Percentiles rank a stretch among this genome's conserved stretches.
phyloP scores from a whole-genome alignment of 768 basidiomycete species.

The Xerocomus potaroensis region DNA sequence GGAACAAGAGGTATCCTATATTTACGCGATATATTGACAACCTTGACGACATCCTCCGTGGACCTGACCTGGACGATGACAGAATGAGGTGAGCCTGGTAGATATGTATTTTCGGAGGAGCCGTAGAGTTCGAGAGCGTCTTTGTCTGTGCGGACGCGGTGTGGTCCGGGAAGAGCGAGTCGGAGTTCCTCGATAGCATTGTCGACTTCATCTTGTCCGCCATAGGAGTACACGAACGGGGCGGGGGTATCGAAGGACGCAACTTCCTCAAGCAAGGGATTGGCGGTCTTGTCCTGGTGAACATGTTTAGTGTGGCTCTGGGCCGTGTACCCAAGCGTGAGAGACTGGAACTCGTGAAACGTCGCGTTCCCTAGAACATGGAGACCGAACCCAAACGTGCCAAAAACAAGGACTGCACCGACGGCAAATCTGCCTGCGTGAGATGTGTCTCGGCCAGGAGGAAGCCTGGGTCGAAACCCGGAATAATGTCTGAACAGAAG shows the following conservation, averaged over 20 bases:
- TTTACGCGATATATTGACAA: slow-evolving; percentile 72
- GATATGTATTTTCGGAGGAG: slow-evolving; percentile 67
- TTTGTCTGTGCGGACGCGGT: slow-evolving; percentile 48
- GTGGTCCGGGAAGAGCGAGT: slow-evolving; percentile 40
- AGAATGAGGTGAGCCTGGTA: slow-evolving; percentile 53
- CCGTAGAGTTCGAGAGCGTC: slow-evolving; percentile 53
- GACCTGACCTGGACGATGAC: slow-evolving; percentile 54
- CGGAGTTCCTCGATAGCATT: slow-evolving; percentile 53
- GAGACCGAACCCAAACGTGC: slow-evolving; percentile 17
- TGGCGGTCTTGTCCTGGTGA: slow-evolving; percentile 2
- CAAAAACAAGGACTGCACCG: slow-evolving; percentile 19
- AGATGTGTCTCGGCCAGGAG: neutral
- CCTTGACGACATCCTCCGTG: slow-evolving; percentile 79
- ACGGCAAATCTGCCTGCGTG: slow-evolving; percentile 10
- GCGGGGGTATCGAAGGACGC: neutral
- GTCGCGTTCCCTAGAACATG: slow-evolving; percentile 11
- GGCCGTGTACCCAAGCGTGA: neutral
- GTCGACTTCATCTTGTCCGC: slow-evolving; percentile 42
- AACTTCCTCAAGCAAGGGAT: neutral
- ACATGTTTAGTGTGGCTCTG: neutral
- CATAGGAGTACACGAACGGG: slow-evolving; percentile 34
- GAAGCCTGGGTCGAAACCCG: neutral
- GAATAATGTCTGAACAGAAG: neutral
- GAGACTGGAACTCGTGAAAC: slow-evolving; percentile 5
- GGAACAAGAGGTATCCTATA: slow-evolving; percentile 74